Evolutionary conservation across 331 rosid species (phyloP), one percentile per base, ranked within the genome.

Genomic region (Arachis monticola): DNA sequence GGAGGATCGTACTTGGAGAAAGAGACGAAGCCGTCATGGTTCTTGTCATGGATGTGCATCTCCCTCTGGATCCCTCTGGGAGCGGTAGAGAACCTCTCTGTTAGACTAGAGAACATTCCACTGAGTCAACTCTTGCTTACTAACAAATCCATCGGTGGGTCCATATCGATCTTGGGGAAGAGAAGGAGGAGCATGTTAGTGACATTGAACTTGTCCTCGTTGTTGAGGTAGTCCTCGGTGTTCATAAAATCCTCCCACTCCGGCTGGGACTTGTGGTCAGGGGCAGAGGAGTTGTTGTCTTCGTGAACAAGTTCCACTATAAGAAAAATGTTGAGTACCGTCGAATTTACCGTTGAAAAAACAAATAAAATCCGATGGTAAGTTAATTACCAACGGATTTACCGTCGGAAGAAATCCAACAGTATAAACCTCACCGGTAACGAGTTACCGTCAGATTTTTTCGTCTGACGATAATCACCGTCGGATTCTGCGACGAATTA

Each of bases 1-100:
- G 96, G 99, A 50, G 99, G 99, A 60, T 92, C 88, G 22, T 94
- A 94, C 93, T 94, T 97, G 1, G 95, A 77, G 45, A 92, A 94
- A 0, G 97, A 94, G 70, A 94, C 81, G 52, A 83, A 77, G 4
- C 87, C 93, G 59, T 94, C 97, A 22, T 42, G 90, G 64, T 92
- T 88, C 86, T 94, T 92, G 51, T 94, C 99, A 10, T 94, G 97
- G 56, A 86, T 76, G 62, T 94, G 97, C 92, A 94, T 64, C 35
- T 17, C 22, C 22, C 22, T 17, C 22, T 17, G 22, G 22, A 17
- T 94, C 99, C 86, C 97, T 84, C 80, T 79, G 79, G 0, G 96
- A 82, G 70, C 97, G 83, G 74, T 88, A 93, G 68, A 92, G 13
- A 27, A 89, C 91, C 71, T 94, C 97, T 50, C 60, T 79, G 80